Conservation (phyloP, 495 filamentous ascomycete species). For the Antarctomyces pellizariae region DNA sequence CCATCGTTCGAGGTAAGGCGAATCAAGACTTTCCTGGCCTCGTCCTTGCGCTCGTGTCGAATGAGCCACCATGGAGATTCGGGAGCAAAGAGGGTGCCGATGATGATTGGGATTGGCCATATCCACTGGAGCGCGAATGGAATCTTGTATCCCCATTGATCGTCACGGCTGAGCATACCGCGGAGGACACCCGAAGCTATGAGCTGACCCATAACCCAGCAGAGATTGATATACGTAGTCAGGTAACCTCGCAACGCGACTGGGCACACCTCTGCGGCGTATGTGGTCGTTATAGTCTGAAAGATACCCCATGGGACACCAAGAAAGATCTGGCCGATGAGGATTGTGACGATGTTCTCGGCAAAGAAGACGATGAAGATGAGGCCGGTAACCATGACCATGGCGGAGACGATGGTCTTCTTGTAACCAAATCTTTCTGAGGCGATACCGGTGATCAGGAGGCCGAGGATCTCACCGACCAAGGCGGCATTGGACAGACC, state of each 20-base stretch:
- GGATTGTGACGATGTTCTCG: slow-evolving; percentile 37
- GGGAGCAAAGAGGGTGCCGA: slow-evolving; percentile 37
- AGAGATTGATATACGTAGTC: slow-evolving; percentile 48
- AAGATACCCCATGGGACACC: slow-evolving; percentile 30
- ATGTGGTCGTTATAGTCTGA: slow-evolving; percentile 41
- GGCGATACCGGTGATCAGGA: slow-evolving; percentile 48
- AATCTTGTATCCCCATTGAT: slow-evolving; percentile 37
- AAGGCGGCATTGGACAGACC: slow-evolving; percentile 43
- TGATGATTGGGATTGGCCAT: slow-evolving; percentile 43
- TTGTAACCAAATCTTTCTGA: slow-evolving; percentile 38
- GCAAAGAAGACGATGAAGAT: slow-evolving; percentile 57
- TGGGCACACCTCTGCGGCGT: slow-evolving; percentile 45
- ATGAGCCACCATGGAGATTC: slow-evolving; percentile 65
- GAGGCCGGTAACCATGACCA: slow-evolving; percentile 36
- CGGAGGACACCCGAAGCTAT: slow-evolving; percentile 41
- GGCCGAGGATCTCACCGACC: slow-evolving; percentile 46
- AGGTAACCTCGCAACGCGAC: slow-evolving; percentile 38
- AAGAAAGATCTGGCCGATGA: slow-evolving; percentile 47
- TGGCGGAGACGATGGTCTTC: slow-evolving; percentile 37
- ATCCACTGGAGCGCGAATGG: slow-evolving; percentile 37
- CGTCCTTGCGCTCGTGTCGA: slow-evolving; percentile 26
- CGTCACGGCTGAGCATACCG: slow-evolving; percentile 22
- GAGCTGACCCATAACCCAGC: slow-evolving; percentile 45
- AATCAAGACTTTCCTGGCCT: slow-evolving; percentile 28
- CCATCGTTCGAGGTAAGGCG: slow-evolving; percentile 32